Evolutionary conservation across 2,329 filamentous ascomycete species (phyloP).

Genomic region (Aureobasidium sp.): DNA sequence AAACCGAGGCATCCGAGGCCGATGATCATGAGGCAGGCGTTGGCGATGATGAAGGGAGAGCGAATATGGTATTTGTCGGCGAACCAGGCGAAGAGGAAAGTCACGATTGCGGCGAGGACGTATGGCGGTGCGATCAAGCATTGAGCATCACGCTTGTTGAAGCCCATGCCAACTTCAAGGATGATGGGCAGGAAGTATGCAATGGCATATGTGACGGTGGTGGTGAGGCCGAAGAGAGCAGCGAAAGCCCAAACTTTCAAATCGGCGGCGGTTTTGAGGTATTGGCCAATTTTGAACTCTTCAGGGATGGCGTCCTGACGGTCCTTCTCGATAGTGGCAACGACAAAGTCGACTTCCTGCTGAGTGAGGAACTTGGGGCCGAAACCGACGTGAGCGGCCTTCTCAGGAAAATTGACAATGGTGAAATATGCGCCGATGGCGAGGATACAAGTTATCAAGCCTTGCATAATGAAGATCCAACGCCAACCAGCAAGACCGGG

Average conservation of each 20-base stretch:
- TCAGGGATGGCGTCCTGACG: slow-evolving; percentile 46
- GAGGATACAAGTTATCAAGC: slow-evolving; percentile 35
- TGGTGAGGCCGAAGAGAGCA: slow-evolving; percentile 53
- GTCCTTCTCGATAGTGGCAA: slow-evolving; percentile 47
- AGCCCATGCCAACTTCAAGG: slow-evolving; percentile 31
- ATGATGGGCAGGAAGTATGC: slow-evolving; percentile 35
- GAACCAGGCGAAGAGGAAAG: slow-evolving; percentile 24
- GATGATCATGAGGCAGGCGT: slow-evolving; percentile 28
- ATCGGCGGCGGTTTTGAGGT: slow-evolving; percentile 42
- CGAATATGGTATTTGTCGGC: slow-evolving; percentile 31
- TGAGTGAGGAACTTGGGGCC: slow-evolving; percentile 39
- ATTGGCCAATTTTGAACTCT: slow-evolving; percentile 42
- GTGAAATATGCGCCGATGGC: slow-evolving; percentile 36
- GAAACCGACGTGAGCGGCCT: slow-evolving; percentile 21
- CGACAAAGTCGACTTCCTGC: slow-evolving; percentile 43
- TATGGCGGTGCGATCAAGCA: slow-evolving; percentile 30
- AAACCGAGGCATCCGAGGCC: slow-evolving; percentile 31
- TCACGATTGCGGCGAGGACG: slow-evolving; percentile 29
- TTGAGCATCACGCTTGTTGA: slow-evolving; percentile 25
- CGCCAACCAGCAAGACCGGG: slow-evolving; percentile 39
- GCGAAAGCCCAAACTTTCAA: slow-evolving; percentile 51
- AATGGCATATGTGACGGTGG: slow-evolving; percentile 42
- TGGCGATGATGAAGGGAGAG: slow-evolving; percentile 31
- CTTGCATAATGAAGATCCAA: slow-evolving; percentile 38
- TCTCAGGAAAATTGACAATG: slow-evolving; percentile 40